These are phyloP conservation scores for Beauveria sp. DNA, from an alignment of 2,329 filamentous ascomycete genomes.

Conservation along the genomic window DNA sequence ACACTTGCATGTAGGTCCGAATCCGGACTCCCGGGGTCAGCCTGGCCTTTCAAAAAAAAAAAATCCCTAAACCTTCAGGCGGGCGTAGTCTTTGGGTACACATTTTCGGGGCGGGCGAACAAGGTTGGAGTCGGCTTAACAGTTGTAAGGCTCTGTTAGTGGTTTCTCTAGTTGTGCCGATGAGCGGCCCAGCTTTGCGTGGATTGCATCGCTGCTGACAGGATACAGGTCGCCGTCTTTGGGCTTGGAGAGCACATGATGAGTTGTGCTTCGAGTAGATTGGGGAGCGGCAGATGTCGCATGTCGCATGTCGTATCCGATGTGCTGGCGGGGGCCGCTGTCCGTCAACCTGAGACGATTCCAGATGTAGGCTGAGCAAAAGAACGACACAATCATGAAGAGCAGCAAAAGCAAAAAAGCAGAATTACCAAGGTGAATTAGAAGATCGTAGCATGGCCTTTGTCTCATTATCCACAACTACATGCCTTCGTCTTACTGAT, in stretches of 20 bases:
- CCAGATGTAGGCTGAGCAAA: no score
- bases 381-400: no score
- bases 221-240: background rate
- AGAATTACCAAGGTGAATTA: no score
- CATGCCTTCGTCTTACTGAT: no score
- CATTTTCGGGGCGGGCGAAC: background rate
- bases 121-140: constrained; percentile 9
- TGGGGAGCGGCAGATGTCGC: background rate
- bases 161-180: background rate
- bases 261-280: background rate
- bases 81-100: background rate
- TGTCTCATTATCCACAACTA: no score
- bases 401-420: no score
- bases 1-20: background rate
- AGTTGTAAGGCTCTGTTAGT: background rate
- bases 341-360: background rate
- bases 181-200: background rate
- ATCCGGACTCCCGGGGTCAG: background rate
- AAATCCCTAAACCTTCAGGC: background rate
- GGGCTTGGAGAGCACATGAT: background rate
- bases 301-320: background rate
- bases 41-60: background rate
- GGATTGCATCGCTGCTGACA: background rate
- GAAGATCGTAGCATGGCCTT: no score
- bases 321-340: background rate